Evolutionary conservation across 192 early-diverging fungal genomes (phyloP).

Genomic region (Chytriomyces sp.): DNA sequence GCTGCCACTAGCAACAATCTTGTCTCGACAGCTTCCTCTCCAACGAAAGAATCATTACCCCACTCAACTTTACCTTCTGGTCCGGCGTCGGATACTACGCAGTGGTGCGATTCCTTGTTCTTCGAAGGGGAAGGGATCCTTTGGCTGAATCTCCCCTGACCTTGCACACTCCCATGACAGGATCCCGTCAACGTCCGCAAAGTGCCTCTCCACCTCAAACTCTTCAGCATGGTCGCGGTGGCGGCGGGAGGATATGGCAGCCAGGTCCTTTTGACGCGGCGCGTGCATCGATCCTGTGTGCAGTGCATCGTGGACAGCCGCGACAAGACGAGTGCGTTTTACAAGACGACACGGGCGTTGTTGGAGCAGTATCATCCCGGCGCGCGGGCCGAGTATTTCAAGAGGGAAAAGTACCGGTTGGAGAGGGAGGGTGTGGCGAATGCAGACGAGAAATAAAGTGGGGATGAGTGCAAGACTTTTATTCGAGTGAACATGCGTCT

Average conservation of each 20-base stretch:
- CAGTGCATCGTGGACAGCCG: slow-evolving; percentile 9
- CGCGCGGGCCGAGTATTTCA: not conserved
- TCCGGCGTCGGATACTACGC: slow-evolving; percentile 12
- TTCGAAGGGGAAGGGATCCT: not conserved
- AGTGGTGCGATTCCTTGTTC: not conserved
- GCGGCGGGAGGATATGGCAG: slow-evolving; percentile 11
- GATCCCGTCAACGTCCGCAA: slow-evolving; percentile 10
- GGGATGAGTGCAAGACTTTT: not conserved
- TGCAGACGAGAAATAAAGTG: not conserved
- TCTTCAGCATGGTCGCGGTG: not conserved
- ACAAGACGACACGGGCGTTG: not conserved
- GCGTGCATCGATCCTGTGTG: slow-evolving; percentile 6
- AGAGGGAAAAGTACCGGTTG: slow-evolving; percentile 12
- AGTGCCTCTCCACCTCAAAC: slow-evolving; percentile 2
- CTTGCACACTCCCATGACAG: not conserved
- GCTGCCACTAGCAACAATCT: not conserved
- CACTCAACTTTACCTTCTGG: slow-evolving; percentile 23
- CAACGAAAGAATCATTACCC: not conserved
- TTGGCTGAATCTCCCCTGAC: no score
- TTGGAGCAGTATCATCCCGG: slow-evolving; percentile 15
- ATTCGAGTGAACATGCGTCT: not conserved
- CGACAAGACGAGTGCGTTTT: slow-evolving; percentile 27
- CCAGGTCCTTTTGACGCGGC: not conserved
- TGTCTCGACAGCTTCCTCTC: not conserved
- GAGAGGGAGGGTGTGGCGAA: not conserved